A percentile compares a stretch with the other conserved stretches of the same genome.
Evolutionary conservation across 108 stramenopile species (phyloP).

Genomic region (Skeletonema costatum): DNA sequence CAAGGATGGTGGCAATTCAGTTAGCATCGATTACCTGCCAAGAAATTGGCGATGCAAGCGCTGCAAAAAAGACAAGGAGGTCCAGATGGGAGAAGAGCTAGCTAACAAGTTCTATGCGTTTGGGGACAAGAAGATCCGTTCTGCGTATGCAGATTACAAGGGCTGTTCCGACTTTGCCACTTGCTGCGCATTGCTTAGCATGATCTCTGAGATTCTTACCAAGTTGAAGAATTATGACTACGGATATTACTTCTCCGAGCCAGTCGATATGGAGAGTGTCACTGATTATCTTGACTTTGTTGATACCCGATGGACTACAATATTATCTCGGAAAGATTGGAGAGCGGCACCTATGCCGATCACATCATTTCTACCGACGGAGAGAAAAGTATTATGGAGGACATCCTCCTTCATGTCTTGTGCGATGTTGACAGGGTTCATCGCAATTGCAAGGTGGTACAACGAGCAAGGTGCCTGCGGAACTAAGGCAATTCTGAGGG

Average conservation of each 20-base stretch:
- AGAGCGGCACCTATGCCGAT: conserved; percentile 32
- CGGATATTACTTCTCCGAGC: conserved; percentile 42
- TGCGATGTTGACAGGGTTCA: conserved; percentile 39
- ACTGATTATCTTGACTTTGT: conserved; percentile 10
- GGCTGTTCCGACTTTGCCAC: conserved; percentile 21
- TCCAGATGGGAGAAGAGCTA: conserved; percentile 34
- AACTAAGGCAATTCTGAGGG: conserved; percentile 16
- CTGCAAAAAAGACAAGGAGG: conserved; percentile 23
- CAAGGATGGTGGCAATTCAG: conserved; percentile 9
- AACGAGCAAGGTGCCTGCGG: conserved; percentile 22
- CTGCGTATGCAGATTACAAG: conserved; percentile 36
- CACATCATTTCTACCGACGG: conserved; percentile 17
- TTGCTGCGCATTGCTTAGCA: conserved; percentile 26
- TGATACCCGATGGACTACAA: conserved; percentile 44
- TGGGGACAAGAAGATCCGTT: conserved; percentile 18
- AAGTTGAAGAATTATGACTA: conserved; percentile 39
- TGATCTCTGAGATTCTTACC: conserved; percentile 15
- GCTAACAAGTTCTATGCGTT: conserved; percentile 6
- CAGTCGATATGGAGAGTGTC: conserved; percentile 15
- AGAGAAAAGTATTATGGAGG: conserved; percentile 38
- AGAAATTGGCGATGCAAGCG: conserved; percentile 37
- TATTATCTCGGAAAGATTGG: conserved; percentile 31
- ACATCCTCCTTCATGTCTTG: conserved; percentile 28
- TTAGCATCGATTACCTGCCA: conserved; percentile 22
- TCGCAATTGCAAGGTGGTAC: conserved; percentile 29